Conservation (phyloP, 495 filamentous ascomycete species). For the Daldinia loculata region DNA sequence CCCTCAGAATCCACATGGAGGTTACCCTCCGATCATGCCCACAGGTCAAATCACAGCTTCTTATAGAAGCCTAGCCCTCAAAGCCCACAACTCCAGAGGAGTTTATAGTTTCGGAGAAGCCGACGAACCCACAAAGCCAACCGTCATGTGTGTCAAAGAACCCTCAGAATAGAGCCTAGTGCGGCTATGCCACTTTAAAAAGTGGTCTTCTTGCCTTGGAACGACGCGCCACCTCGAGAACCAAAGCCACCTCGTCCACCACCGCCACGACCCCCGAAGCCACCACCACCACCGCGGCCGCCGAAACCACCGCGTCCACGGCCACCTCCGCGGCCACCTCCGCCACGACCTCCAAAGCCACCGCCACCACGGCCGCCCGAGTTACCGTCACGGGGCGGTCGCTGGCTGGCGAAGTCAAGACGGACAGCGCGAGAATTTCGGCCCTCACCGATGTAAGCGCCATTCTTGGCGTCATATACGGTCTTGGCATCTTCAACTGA, state of each 20-base stretch:
- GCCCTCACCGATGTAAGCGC: conserved; percentile 73
- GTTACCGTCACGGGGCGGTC: conserved; percentile 66
- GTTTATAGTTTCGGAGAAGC: conserved; percentile 55
- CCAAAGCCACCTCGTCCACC: conserved; percentile 52
- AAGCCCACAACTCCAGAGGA: conserved; percentile 56
- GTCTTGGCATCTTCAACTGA: conserved; percentile 85
- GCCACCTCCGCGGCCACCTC: conserved; percentile 44
- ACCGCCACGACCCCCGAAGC: conserved; percentile 58
- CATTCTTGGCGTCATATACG: conserved; percentile 78
- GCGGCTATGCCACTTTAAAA: conserved; percentile 68
- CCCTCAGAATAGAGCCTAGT: conserved; percentile 53
- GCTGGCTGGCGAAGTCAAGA: conserved; percentile 87
- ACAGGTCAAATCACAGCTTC: conserved; percentile 59
- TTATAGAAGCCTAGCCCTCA: conserved; percentile 55
- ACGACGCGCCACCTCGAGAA: conserved; percentile 56
- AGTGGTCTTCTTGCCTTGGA: conserved; percentile 90
- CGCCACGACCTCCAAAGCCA: too few species aligned
- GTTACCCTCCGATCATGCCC: conserved; percentile 56
- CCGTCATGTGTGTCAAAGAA: conserved; percentile 49
- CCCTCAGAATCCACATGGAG: conserved; percentile 53
- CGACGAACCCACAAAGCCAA: conserved; percentile 62
- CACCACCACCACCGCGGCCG: conserved; percentile 55
- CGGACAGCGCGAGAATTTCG: conserved; percentile 71
- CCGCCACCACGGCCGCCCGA: conserved; percentile 53
- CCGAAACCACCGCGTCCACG: conserved; percentile 58